These are phyloP conservation scores for Hypoxylon sp. DNA, from an alignment of 2,329 filamentous ascomycete genomes.

Conservation along the genomic window DNA sequence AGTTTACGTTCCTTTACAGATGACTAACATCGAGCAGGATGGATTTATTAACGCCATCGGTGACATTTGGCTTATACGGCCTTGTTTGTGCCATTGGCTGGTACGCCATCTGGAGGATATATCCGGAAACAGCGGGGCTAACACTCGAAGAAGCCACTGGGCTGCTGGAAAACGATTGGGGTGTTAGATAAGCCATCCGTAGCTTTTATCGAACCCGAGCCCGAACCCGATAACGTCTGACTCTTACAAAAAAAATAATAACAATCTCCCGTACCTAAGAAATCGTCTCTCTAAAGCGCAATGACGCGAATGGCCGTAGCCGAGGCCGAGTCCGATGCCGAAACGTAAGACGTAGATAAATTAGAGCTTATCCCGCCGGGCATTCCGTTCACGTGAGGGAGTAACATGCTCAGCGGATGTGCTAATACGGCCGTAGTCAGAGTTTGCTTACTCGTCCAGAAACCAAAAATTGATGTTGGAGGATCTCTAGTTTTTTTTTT, in stretches of 20 bases:
- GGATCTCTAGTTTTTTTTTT: background rate
- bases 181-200: conserved; percentile 65
- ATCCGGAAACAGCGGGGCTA: conserved; percentile 88
- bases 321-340: conserved; percentile 3
- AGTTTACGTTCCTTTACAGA: background rate
- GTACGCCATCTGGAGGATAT: conserved; percentile 78
- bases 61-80: conserved; percentile 88
- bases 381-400: conserved; percentile 12
- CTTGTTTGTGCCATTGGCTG: conserved; percentile 78
- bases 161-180: conserved; percentile 81
- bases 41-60: conserved; percentile 73
- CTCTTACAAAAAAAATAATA: background rate
- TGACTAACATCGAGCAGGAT: conserved; percentile 41
- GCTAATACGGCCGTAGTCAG: conserved; percentile 21
- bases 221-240: background rate
- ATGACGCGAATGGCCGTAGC: conserved; percentile 19
- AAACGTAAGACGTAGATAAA: conserved; percentile 5
- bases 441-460: conserved; percentile 17
- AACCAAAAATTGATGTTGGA: conserved; percentile 1
- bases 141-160: conserved; percentile 84
- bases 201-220: background rate
- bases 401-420: conserved; percentile 1
- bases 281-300: background rate
- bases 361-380: conserved; percentile 21
- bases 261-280: background rate